Evolutionary conservation across 2,329 filamentous ascomycete species (phyloP).

Genomic region (Aspergillus calidoustus): DNA sequence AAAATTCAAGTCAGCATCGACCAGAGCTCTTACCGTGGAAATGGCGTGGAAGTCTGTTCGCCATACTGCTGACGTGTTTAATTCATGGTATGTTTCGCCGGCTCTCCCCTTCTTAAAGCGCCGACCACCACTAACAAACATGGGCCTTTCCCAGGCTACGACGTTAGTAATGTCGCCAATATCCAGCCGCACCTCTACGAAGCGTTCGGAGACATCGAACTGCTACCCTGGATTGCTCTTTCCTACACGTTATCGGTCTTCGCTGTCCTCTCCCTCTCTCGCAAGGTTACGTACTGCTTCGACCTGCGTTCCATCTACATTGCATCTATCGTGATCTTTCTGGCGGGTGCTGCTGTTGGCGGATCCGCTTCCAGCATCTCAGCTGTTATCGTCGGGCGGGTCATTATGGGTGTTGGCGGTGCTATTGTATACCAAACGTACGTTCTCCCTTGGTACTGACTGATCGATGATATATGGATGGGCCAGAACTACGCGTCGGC

Average conservation of each 20-base stretch:
- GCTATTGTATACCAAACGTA: constrained; percentile 33
- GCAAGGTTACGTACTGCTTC: constrained; percentile 28
- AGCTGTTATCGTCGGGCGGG: constrained; percentile 50
- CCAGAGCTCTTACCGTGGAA: too few relatives aligned
- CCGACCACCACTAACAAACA: too few relatives aligned
- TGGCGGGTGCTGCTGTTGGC: constrained; percentile 41
- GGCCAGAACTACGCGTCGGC: too few relatives aligned
- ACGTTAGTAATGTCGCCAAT: constrained; percentile 26
- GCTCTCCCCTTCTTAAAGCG: too few relatives aligned
- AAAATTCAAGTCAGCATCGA: too few relatives aligned
- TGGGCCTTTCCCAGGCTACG: constrained; percentile 10
- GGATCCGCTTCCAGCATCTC: constrained; percentile 50
- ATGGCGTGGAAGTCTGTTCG: too few relatives aligned
- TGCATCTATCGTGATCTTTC: constrained; percentile 27
- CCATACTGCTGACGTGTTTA: too few relatives aligned
- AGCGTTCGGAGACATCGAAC: constrained; percentile 21
- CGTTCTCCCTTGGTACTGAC: background rate
- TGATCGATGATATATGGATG: too few relatives aligned
- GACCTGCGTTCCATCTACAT: constrained; percentile 50
- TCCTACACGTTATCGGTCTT: constrained; percentile 20
- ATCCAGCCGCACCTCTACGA: constrained; percentile 24
- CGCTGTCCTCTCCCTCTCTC: constrained; percentile 23
- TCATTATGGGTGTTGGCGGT: constrained; percentile 36
- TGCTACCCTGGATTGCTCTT: constrained; percentile 22
- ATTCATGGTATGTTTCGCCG: too few relatives aligned